Conservation (phyloP, 139 green algal species). For the Coccomyxa sp. region DNA sequence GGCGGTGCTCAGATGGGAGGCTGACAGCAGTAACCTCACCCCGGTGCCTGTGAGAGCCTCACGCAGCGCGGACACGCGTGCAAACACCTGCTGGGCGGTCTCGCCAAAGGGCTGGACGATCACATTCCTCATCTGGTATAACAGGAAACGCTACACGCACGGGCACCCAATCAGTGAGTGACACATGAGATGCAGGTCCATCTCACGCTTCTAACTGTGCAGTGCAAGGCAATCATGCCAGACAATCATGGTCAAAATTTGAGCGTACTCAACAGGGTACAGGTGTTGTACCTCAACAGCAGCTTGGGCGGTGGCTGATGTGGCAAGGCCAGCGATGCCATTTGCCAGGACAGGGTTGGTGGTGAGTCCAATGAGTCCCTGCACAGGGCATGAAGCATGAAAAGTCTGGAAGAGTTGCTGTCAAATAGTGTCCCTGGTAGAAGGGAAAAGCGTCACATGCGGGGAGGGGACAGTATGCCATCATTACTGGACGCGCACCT, state of each 20-base stretch:
- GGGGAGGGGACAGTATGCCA: not conserved
- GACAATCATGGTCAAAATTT: not conserved
- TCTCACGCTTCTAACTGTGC: not conserved
- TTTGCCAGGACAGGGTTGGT: conserved; percentile 26
- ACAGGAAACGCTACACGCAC: conserved; percentile 20
- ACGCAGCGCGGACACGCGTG: conserved; percentile 18
- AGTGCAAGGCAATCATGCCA: not conserved
- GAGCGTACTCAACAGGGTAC: not conserved
- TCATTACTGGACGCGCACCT: not conserved
- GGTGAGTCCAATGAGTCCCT: conserved; percentile 17
- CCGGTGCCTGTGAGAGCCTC: conserved; percentile 23
- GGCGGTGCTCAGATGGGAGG: no score
- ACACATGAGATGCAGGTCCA: not conserved
- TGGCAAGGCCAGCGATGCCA: conserved; percentile 24
- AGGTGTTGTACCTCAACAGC: conserved; percentile 15
- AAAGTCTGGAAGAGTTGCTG: not conserved
- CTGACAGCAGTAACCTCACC: no score
- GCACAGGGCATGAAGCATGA: not conserved
- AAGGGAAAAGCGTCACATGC: not conserved
- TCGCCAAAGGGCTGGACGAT: conserved; percentile 24
- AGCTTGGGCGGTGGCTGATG: conserved; percentile 22
- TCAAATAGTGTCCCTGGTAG: no score
- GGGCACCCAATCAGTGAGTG: no score
- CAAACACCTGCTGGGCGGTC: conserved; percentile 27
- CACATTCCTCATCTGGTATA: conserved; percentile 20